Percentiles rank a stretch among this genome's conserved stretches.
Evolutionary conservation across 2,329 filamentous ascomycete species (phyloP).

Genomic region (Domatiomyces globalis): DNA sequence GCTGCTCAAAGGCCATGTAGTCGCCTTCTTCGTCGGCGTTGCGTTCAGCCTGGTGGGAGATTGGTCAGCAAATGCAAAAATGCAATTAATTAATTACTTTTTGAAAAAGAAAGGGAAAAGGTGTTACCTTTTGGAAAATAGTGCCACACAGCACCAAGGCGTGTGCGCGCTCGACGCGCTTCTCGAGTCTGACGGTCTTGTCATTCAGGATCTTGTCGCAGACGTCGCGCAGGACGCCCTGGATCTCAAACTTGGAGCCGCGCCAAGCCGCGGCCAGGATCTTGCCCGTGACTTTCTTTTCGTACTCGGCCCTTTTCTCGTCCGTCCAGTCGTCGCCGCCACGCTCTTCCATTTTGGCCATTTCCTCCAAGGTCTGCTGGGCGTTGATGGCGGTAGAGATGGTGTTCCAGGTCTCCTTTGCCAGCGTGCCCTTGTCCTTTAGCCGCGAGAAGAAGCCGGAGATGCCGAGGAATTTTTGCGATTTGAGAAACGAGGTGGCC

Average conservation of each 20-base stretch:
- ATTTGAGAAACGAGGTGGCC: conserved; percentile 74
- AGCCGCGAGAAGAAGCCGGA: conserved; percentile 86
- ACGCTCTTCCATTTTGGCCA: conserved; percentile 88
- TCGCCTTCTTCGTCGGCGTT: conserved; percentile 94
- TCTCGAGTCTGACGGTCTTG: conserved; percentile 63
- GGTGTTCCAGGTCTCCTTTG: conserved; percentile 98
- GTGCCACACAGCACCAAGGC: conserved; percentile 79
- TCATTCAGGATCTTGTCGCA: conserved; percentile 76
- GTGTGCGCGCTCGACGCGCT: conserved; percentile 81
- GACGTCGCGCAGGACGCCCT: conserved; percentile 85
- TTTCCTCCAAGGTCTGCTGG: conserved; percentile 97
- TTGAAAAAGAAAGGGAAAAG: neutral
- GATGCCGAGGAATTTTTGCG: conserved; percentile 92
- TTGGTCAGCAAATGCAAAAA: neutral
- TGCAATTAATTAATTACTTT: conserved; percentile 2
- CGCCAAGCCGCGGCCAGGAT: conserved; percentile 94
- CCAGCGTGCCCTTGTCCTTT: conserved; percentile 90
- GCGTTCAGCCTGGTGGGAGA: conserved; percentile 53
- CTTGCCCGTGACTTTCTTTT: conserved; percentile 91
- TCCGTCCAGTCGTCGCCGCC: conserved; percentile 98
- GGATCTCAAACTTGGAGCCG: conserved; percentile 94
- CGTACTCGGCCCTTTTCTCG: conserved; percentile 89
- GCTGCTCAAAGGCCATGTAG: conserved; percentile 95
- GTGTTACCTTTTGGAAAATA: conserved; percentile 66
- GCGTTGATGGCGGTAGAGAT: conserved; percentile 93